A percentile compares a stretch with the other conserved stretches of the same genome.
These are phyloP conservation scores for Penicillium corylophilum DNA, from an alignment of 2,329 filamentous ascomycete genomes.

Conservation along the genomic window DNA sequence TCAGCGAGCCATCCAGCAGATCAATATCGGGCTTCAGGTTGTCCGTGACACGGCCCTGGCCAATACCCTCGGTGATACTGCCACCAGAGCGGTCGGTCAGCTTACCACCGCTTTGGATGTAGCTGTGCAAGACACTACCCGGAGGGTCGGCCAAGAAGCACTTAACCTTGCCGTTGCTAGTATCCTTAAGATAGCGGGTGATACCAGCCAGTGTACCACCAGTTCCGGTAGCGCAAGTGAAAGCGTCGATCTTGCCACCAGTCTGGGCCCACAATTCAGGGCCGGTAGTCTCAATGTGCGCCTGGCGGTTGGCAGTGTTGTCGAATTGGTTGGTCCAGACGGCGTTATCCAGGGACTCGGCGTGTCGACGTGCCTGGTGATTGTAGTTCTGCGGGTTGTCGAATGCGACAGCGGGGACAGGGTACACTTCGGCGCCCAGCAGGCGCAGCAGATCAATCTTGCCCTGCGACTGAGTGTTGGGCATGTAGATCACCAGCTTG, in stretches of 20 bases:
- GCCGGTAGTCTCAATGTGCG: slow-evolving; percentile 94
- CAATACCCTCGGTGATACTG: slow-evolving; percentile 96
- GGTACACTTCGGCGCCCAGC: slow-evolving; percentile 91
- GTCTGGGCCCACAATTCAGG: slow-evolving; percentile 98
- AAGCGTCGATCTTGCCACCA: slow-evolving; percentile 79
- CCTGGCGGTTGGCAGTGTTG: slow-evolving; percentile 88
- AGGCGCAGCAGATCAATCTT: slow-evolving; percentile 92
- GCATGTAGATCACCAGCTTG: slow-evolving; percentile 98
- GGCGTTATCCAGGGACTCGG: slow-evolving; percentile 79
- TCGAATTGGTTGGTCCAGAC: slow-evolving; percentile 99
- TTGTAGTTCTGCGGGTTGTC: slow-evolving; percentile 98
- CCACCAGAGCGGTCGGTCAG: slow-evolving; percentile 77
- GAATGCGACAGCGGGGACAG: slow-evolving; percentile 92
- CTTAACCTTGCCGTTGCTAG: slow-evolving; percentile 74
- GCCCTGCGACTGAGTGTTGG: slow-evolving; percentile 95
- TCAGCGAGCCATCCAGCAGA: slow-evolving; percentile 78
- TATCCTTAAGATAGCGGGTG: slow-evolving; percentile 84
- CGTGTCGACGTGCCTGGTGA: slow-evolving; percentile 87
- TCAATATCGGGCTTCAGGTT: slow-evolving; percentile 84
- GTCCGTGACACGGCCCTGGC: slow-evolving; percentile 93
- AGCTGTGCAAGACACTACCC: slow-evolving; percentile 88
- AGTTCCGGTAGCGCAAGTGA: slow-evolving; percentile 92
- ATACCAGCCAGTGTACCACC: slow-evolving; percentile 86
- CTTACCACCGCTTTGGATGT: slow-evolving; percentile 81
- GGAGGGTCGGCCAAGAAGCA: slow-evolving; percentile 91